A percentile compares a stretch with the other conserved stretches of the same genome.
Conservation (phyloP, 768 basidiomycete genomes). For the Ephemerocybe angulata region DNA sequence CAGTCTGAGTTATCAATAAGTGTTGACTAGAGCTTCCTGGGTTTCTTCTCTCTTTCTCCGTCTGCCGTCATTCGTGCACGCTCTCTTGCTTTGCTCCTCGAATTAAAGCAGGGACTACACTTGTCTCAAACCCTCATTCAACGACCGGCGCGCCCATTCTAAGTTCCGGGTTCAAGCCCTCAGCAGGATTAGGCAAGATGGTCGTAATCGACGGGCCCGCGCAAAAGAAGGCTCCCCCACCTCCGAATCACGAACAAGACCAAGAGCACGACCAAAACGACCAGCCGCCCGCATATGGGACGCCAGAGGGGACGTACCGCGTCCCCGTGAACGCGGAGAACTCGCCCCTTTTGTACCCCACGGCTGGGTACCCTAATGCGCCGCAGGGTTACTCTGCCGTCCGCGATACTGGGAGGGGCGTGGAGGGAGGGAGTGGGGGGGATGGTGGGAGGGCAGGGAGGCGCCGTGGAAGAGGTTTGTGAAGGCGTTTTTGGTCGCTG, state of each 20-base stretch:
- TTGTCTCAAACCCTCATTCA: too few species aligned
- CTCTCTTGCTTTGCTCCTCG: too few species aligned
- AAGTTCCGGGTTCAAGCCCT: too few species aligned
- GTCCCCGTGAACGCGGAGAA: background rate
- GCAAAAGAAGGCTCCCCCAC: background rate
- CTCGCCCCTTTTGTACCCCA: background rate
- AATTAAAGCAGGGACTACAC: too few species aligned
- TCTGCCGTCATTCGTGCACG: too few species aligned
- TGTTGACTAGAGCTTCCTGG: too few species aligned
- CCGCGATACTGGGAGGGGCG: too few species aligned
- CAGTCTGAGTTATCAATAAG: too few species aligned
- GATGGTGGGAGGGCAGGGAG: background rate
- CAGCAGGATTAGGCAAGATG: too few species aligned
- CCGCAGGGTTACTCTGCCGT: background rate
- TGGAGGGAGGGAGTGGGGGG: background rate
- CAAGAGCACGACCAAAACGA: background rate
- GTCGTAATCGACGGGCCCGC: background rate
- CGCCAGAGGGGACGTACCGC: background rate
- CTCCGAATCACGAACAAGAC: background rate
- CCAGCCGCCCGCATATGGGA: background rate
- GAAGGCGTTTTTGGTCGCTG: constrained; percentile 3
- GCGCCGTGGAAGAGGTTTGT: constrained; percentile 6
- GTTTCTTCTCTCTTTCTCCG: too few species aligned
- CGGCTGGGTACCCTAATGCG: background rate
- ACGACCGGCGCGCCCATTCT: too few species aligned